Percentiles rank a stretch among this genome's conserved stretches.
Evolutionary conservation across 208 protist genomes (phyloP).

Genomic region (Trypanosoma mega): DNA sequence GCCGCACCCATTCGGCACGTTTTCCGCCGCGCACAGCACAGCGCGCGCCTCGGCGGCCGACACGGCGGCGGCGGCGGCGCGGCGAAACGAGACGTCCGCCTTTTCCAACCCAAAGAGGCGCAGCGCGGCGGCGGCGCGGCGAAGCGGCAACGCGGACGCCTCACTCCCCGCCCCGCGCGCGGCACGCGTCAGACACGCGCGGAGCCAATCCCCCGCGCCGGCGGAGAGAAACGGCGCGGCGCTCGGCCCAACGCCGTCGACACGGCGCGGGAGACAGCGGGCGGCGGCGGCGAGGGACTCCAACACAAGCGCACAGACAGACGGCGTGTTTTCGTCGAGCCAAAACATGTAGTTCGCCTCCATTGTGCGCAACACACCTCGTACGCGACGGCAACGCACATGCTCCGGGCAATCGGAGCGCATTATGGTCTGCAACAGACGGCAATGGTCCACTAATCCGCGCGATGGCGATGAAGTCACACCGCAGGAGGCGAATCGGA

Average conservation of each 20-base stretch:
- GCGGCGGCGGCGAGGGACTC: slow-evolving; percentile 7
- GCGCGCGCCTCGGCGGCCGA: slow-evolving; percentile 34
- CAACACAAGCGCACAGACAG: slow-evolving; percentile 13
- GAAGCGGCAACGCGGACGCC: slow-evolving; percentile 25
- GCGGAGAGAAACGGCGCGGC: slow-evolving; percentile 64
- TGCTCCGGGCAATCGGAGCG: neutral
- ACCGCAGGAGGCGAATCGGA: neutral
- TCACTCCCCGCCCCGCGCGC: slow-evolving; percentile 7
- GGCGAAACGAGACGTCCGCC: no score
- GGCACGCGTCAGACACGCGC: slow-evolving; percentile 48
- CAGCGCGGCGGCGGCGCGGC: slow-evolving; percentile 51
- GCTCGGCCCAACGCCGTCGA: neutral
- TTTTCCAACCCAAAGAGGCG: no score
- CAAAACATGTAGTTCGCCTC: slow-evolving; percentile 49
- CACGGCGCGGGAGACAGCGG: slow-evolving; percentile 2
- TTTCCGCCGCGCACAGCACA: slow-evolving; percentile 43
- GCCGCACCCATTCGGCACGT: slow-evolving; percentile 33
- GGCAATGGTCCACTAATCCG: slow-evolving; percentile 27
- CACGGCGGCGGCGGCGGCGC: no score
- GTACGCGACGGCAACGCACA: slow-evolving; percentile 41
- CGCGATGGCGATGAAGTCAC: neutral
- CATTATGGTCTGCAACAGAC: slow-evolving; percentile 25
- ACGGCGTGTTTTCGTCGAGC: slow-evolving; percentile 29
- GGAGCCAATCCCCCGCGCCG: slow-evolving; percentile 56
- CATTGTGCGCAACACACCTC: slow-evolving; percentile 48